Conservation (phyloP, 176 grass and related monocot species). For the Thalia dealbata region DNA sequence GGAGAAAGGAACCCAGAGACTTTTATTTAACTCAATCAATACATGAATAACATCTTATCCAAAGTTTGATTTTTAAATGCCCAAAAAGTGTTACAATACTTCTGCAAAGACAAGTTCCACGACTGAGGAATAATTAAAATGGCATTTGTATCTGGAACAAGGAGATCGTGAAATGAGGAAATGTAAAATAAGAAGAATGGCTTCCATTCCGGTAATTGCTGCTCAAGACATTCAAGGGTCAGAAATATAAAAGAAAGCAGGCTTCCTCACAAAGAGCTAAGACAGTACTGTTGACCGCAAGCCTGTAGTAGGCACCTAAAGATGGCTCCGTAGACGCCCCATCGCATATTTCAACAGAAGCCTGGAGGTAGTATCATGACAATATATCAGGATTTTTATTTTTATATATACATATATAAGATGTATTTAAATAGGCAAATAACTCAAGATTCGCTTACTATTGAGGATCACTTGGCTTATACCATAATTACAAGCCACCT, state of each 20-base stretch:
- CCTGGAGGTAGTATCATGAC: neutral
- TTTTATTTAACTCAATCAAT: neutral
- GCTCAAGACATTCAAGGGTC: neutral
- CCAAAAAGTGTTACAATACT: neutral
- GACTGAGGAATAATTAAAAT: neutral
- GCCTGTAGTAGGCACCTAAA: neutral
- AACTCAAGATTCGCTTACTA: neutral
- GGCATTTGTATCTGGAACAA: neutral
- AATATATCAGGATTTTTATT: neutral
- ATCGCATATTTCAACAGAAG: neutral
- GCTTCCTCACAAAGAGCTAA: neutral
- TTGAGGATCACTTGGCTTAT: neutral
- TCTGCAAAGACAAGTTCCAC: neutral
- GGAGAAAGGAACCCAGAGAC: no score
- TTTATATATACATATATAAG: no score
- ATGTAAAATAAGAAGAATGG: no score
- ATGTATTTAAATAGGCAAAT: no score
- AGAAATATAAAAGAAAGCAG: neutral
- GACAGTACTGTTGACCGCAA: neutral
- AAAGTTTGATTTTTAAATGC: neutral
- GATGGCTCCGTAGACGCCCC: neutral
- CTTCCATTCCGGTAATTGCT: neutral
- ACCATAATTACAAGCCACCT: neutral
- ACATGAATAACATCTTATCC: neutral
- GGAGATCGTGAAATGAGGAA: neutral